Base-by-base conservation (phyloP, 352 stramenopile genomes). In the Globisporangium parvum region DNA sequence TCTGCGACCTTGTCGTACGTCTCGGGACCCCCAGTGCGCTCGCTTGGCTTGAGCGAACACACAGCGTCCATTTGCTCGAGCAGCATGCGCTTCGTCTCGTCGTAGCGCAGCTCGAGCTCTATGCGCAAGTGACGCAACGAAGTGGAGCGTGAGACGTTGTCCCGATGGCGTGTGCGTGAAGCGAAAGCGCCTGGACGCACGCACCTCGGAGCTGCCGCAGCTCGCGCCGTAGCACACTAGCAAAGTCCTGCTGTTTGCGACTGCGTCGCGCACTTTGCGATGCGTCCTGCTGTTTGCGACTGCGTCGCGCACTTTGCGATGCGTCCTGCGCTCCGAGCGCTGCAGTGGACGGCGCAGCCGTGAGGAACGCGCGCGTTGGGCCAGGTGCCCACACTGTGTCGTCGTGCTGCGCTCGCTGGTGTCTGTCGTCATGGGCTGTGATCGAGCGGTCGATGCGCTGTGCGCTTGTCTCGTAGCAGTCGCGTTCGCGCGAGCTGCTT, bases 1-100 rank as follows among this genome's bases (percentile, higher is more conserved):
- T 85, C 69, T 2, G 75, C 55, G 1, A 87, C 66, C 42, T 76
- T 72, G n/a, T 87, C 76, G 50, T 85, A 85, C n/a, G 69, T 65
- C 48, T 86, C 76, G 5, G 71, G 60, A 4, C 63, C 62, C 0
- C 62, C 67, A 0, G 62, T 55, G 44, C 75, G 73, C 41, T 87
- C 76, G 37, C 70, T 74, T 9, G 70, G 73, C 58, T 87, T 87
- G 40, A 62, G 69, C 5, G 73, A 70, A 35, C 61, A 75, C 10
- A 89, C 59, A 23, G 72, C 59, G 40, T 83, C 75, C 31, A 84
- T 57, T 26, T 81, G 78, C 8, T 85, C 75, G 6, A 90, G 64
- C 35, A 87, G 61, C n/a, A 71, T 49, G 21, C 62, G 62, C 57
- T 88, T 88, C 31, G 65, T 72, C 17, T 85, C 77, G 20, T 77